Percentiles rank a stretch among this genome's conserved stretches.
Evolutionary conservation across 257 asterid species (phyloP).

Genomic region (Capsicum baccatum): DNA sequence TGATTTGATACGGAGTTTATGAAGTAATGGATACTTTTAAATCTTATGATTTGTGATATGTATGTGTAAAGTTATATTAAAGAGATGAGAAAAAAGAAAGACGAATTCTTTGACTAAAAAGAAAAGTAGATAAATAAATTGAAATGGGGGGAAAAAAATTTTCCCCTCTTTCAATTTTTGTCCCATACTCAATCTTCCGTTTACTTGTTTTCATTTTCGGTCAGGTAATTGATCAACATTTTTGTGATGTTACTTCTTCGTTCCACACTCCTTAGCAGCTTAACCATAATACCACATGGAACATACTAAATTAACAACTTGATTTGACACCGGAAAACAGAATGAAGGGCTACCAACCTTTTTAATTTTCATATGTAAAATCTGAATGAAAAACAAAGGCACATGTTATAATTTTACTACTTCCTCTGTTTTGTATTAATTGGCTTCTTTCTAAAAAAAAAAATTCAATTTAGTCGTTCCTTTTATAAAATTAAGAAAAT

Average conservation of each 20-base stretch:
- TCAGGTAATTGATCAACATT: neutral
- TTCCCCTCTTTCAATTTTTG: neutral
- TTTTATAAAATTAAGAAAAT: too few species aligned
- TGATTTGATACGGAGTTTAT: too few species aligned
- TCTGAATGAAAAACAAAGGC: neutral
- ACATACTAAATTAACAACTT: slow-evolving; percentile 3
- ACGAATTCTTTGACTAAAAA: neutral
- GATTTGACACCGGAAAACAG: neutral
- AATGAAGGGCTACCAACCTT: neutral
- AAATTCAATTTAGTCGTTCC: too few species aligned
- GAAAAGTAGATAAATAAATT: too few species aligned
- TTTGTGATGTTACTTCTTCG: neutral
- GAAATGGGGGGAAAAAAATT: too few species aligned
- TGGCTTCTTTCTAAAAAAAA: too few species aligned
- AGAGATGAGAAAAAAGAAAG: too few species aligned
- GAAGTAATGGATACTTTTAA: too few species aligned
- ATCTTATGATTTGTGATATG: too few species aligned
- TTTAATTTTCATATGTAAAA: neutral
- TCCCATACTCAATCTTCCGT: neutral
- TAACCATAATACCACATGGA: neutral
- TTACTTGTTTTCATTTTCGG: neutral
- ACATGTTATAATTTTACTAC: neutral
- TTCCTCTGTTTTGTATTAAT: too few species aligned
- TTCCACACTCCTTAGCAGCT: neutral
- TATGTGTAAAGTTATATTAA: too few species aligned